These are phyloP conservation scores for Cornus kousa DNA, from an alignment of 148 eudicot species.

Conservation along the genomic window DNA sequence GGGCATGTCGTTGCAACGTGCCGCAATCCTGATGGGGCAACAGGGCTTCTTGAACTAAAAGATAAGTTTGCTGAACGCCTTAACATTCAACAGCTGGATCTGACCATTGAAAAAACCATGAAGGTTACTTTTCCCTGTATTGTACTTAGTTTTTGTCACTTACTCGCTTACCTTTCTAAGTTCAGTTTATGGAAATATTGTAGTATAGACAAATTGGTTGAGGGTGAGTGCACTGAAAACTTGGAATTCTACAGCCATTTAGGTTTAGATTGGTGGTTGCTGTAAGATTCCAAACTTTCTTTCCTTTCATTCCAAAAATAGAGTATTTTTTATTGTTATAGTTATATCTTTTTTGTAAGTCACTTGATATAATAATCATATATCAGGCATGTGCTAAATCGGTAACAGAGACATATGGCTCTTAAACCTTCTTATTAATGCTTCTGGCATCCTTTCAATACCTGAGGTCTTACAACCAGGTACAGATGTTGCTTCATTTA, in stretches of 20 bases:
- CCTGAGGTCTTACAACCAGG: constrained; percentile 87
- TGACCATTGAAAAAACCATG: constrained; percentile 68
- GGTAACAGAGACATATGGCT: constrained; percentile 62
- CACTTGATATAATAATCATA: neutral
- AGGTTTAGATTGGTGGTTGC: neutral
- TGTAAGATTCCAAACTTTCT: neutral
- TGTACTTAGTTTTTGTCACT: neutral
- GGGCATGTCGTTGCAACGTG: constrained; percentile 87
- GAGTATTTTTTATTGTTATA: neutral
- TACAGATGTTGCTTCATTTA: constrained; percentile 22
- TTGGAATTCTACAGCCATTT: constrained; percentile 4
- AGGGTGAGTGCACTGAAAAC: neutral
- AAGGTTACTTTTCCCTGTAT: constrained; percentile 40
- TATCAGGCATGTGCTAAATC: constrained; percentile 61
- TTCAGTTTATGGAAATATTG: neutral
- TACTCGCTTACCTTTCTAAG: neutral
- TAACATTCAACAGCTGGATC: constrained; percentile 66
- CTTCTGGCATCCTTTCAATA: constrained; percentile 86
- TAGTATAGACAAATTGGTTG: neutral
- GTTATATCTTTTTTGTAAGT: neutral
- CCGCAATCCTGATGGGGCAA: constrained; percentile 65
- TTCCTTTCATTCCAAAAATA: neutral
- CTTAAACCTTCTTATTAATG: constrained; percentile 77
- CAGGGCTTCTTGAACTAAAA: constrained; percentile 70
- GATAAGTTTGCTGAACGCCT: constrained; percentile 63